These are phyloP conservation scores for Suillus lakei DNA, from an alignment of 768 basidiomycete species.

Conservation along the genomic window DNA sequence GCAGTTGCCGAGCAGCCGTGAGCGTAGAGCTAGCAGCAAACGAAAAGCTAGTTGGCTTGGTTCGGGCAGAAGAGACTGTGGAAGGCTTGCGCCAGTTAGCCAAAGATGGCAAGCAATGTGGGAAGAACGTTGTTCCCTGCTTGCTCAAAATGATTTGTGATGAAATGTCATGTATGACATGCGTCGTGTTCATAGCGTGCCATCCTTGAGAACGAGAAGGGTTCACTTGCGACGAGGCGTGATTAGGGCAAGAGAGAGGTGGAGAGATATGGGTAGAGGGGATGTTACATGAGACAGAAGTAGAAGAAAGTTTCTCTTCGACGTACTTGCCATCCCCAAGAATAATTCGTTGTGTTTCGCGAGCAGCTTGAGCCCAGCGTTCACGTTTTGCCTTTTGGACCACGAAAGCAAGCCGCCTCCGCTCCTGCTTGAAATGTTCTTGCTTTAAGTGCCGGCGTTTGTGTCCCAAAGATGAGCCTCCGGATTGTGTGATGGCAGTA, in stretches of 20 bases:
- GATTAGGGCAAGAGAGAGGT: slow-evolving; percentile 11
- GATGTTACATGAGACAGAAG: slow-evolving; percentile 8
- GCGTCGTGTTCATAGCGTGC: background rate
- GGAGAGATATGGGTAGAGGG: slow-evolving; percentile 9
- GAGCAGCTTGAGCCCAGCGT: slow-evolving; percentile 38
- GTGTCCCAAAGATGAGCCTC: slow-evolving; percentile 14
- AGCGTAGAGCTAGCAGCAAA: slow-evolving; percentile 38
- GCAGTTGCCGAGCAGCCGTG: slow-evolving; percentile 35
- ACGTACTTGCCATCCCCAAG: slow-evolving; percentile 47
- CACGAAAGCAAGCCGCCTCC: slow-evolving; percentile 23
- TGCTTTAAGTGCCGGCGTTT: slow-evolving; percentile 27
- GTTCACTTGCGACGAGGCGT: background rate
- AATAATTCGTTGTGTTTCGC: slow-evolving; percentile 42
- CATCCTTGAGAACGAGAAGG: slow-evolving; percentile 12
- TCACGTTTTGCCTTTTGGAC: slow-evolving; percentile 31
- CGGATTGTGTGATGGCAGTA: slow-evolving; percentile 31
- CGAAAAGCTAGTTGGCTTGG: slow-evolving; percentile 26
- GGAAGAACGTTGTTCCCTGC: slow-evolving; percentile 45
- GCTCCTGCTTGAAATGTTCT: slow-evolving; percentile 24
- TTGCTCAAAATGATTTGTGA: slow-evolving; percentile 40
- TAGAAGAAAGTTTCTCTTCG: slow-evolving; percentile 28
- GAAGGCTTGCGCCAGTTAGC: slow-evolving; percentile 38
- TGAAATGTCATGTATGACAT: slow-evolving; percentile 37
- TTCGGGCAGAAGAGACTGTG: slow-evolving; percentile 3
- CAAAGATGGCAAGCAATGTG: slow-evolving; percentile 40